Base-by-base conservation (phyloP, 192 early-diverging fungal species). In the Umbelopsis ramanniana region DNA sequence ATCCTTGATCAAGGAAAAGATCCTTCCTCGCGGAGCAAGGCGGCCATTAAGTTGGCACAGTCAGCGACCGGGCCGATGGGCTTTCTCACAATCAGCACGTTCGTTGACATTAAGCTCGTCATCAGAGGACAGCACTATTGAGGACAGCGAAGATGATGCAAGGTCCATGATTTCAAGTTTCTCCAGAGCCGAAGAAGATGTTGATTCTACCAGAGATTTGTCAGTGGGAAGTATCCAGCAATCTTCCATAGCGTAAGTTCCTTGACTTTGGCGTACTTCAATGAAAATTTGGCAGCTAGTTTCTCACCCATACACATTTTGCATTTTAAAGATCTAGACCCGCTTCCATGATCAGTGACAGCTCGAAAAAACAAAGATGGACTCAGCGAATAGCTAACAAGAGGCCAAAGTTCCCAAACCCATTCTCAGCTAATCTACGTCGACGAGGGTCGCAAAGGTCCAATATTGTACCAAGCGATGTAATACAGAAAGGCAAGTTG, bases 151-250 rank as follows among this genome's bases (percentile, higher is more conserved):
- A 35, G 57, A 63, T n/a, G 57, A 63, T n/a, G 57, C 57, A 37
- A 22, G 57, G 19, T 63, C 57, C 33, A 63, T 63, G 57, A 63
- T 63, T 38, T 63, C 57, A 63, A 63, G 57, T n/a, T 63, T 63
- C 29, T 63, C 57, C 23, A 11, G 57, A 63, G 57, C 57, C 3
- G 53, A 55, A 37, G 57, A 63, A 6, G 57, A 63, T 37, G 19
- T 63, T 37, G 57, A 38, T 63, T 33, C 57, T 19, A 63, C 57
- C 26, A 29, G 35, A 3, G 57, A 63, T 37, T 19, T 63, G 19
- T 63, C 57, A 7, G 33, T 63, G 14, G 57, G 57, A 14, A 63
- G 57, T 29, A 63, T 35, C 14, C 9, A n/a, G 12, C 19, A 22
- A 17, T 22, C 11, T 19, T 63, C 57, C 17, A 29, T 63, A 19